A percentile compares a stretch with the other conserved stretches of the same genome.
phyloP scores from a whole-genome alignment of 2,329 filamentous ascomycete genomes.

The Fusarium ramigenum region DNA sequence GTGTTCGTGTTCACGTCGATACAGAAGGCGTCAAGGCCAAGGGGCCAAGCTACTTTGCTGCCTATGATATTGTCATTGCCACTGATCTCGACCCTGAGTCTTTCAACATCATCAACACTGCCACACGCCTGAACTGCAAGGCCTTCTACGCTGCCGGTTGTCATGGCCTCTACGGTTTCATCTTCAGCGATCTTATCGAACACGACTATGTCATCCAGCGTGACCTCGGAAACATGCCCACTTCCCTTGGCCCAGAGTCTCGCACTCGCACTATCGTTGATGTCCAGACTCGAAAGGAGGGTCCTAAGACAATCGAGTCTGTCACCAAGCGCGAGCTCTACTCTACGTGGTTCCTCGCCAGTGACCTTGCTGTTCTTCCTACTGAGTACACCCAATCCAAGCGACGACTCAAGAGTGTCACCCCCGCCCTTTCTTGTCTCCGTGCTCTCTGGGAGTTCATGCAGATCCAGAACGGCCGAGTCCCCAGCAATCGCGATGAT shows the following conservation, averaged over 20 bases:
- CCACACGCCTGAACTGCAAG: conserved; percentile 78
- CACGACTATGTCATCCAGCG: conserved; percentile 93
- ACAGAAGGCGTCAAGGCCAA: conserved; percentile 73
- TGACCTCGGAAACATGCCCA: conserved; percentile 78
- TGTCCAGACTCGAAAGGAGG: conserved; percentile 75
- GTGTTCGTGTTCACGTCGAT: conserved; percentile 80
- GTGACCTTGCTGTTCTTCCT: conserved; percentile 75
- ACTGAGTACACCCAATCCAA: conserved; percentile 73
- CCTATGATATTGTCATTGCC: conserved; percentile 87
- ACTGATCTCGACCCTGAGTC: conserved; percentile 84
- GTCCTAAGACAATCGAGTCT: conserved; percentile 77
- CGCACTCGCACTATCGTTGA: conserved; percentile 79
- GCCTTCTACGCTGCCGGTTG: conserved; percentile 90
- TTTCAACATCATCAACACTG: conserved; percentile 83
- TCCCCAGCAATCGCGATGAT: conserved; percentile 70
- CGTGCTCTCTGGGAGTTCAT: conserved; percentile 89
- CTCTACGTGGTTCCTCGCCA: conserved; percentile 86
- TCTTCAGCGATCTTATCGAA: conserved; percentile 90
- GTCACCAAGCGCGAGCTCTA: conserved; percentile 94
- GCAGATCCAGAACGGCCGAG: conserved; percentile 61
- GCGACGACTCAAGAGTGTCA: conserved; percentile 78
- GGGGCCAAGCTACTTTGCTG: conserved; percentile 76
- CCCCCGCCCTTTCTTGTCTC: conserved; percentile 84
- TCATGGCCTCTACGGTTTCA: conserved; percentile 92
- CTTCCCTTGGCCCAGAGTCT: conserved; percentile 71